phyloP scores from a whole-genome alignment of 225 moss, liverwort and hornwort genomes.

The Pleurozium schreberi region DNA sequence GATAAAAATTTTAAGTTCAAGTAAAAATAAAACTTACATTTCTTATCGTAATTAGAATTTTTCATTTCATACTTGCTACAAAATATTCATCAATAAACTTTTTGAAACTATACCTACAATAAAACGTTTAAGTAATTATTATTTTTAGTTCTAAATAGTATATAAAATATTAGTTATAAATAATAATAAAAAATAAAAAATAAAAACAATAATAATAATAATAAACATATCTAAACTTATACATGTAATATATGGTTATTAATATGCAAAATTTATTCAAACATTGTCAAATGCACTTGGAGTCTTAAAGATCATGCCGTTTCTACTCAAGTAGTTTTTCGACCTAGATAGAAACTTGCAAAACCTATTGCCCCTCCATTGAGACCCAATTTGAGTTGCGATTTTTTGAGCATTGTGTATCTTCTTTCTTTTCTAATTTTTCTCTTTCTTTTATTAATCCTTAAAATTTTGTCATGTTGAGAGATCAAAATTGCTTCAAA shows the following conservation, averaged over 20 bases:
- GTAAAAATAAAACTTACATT: not conserved
- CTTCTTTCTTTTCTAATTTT: not conserved
- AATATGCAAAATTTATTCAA: not conserved
- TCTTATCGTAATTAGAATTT: not conserved
- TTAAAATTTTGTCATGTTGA: rapidly evolving
- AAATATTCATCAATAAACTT: not conserved
- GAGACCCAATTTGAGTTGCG: not conserved
- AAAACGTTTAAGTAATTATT: not conserved
- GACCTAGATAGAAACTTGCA: not conserved
- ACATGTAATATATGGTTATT: not conserved
- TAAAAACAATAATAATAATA: too few species aligned
- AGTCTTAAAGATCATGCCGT: not conserved
- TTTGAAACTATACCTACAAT: not conserved
- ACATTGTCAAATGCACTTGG: not conserved
- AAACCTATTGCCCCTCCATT: not conserved
- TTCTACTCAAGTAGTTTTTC: not conserved
- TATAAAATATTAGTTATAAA: too few species aligned
- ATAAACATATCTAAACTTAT: not conserved
- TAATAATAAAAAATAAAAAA: too few species aligned
- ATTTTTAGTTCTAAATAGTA: rapidly evolving
- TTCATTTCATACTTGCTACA: not conserved
- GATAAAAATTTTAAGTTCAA: rapidly evolving
- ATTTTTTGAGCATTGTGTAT: too few species aligned
- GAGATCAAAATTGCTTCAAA: not conserved
- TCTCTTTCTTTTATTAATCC: not conserved